Evolutionary conservation across 169 alveolate genomes (phyloP).

Genomic region (Eimeria maxima): DNA sequence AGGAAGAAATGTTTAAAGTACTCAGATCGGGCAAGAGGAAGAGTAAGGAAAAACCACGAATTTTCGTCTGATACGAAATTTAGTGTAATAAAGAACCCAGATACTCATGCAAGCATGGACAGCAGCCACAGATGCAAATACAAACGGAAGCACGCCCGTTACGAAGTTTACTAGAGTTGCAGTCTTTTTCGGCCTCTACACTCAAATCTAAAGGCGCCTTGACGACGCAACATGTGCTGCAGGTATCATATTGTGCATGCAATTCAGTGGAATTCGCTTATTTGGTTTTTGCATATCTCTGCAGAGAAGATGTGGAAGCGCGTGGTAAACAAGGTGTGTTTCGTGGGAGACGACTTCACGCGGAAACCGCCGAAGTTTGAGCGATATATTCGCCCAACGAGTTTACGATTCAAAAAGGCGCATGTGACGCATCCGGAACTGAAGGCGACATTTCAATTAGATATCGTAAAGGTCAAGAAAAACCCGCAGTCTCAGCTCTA

Average conservation of each 20-base stretch:
- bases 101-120: background rate
- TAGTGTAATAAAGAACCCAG: background rate
- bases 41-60: conserved; percentile 60
- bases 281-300: background rate
- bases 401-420: conserved; percentile 99
- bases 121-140: background rate
- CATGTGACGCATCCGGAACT: conserved; percentile 99
- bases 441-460: conserved; percentile 97
- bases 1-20: conserved; percentile 93
- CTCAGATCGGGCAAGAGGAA: conserved; percentile 86
- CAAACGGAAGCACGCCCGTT: background rate
- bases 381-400: conserved; percentile 98
- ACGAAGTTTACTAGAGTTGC: no score
- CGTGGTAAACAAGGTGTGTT: conserved; percentile 98
- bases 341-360: conserved; percentile 98
- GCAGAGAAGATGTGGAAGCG: conserved; percentile 98
- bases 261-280: background rate
- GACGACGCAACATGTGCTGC: background rate
- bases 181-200: no score
- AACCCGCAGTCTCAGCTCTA: conserved; percentile 98
- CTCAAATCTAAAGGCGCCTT: no score
- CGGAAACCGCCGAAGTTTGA: conserved; percentile 99
- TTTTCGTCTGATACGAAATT: background rate
- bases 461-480: conserved; percentile 98
- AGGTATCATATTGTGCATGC: background rate